Base-by-base conservation (phyloP, 768 basidiomycete species). In the Exidia glandulosa region DNA sequence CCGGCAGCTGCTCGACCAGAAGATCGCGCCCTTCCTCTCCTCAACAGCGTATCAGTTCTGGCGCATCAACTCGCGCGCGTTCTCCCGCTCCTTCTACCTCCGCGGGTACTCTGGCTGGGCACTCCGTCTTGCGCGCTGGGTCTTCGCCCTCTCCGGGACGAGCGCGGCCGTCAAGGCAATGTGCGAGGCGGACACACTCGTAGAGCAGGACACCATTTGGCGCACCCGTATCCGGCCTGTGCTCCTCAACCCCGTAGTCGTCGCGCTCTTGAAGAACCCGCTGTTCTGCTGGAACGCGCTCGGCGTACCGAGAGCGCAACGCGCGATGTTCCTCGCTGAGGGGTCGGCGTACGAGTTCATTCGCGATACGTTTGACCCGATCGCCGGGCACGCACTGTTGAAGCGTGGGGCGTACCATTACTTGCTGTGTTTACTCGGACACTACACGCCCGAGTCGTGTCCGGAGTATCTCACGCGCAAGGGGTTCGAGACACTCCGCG, bases 11-110 rank as follows among this genome's bases (percentile, higher is more conserved):
- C 75, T 90, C 55, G 84, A 85, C 63, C 73, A 73, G 57, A 77
- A 77, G 62, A 74, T 90, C 41, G 79, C 86, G 0, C 87, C 88
- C 0, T 76, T 80, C 64, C 77, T 90, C 19, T 87, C 88, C 29
- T 84, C 85, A 19, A 77, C 76, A 61, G 86, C 87, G 1, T 88
- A 87, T 71, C 84, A 86, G 61, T 88, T 88, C 73, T 90, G 88
- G 88, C 77, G 81, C 61, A 72, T 81, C 64, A 84, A 88, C 64
- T 74, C 75, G 58, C 65, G 72, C 33, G 69, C 73, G 25, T 79
- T 77, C 66, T 65, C 70, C 2, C 73, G 77, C 2, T 79, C 79
- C 9, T 90, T 89, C 70, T 88, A 89, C 68, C 73, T 79, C 65
- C 77, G 77, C 36, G 88, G 88, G 12, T 88, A 88, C 68, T 80